Evolutionary conservation across 2,329 filamentous ascomycete species (phyloP), one percentile per base, ranked within the genome.

Genomic region (Monosporascus sp.): DNA sequence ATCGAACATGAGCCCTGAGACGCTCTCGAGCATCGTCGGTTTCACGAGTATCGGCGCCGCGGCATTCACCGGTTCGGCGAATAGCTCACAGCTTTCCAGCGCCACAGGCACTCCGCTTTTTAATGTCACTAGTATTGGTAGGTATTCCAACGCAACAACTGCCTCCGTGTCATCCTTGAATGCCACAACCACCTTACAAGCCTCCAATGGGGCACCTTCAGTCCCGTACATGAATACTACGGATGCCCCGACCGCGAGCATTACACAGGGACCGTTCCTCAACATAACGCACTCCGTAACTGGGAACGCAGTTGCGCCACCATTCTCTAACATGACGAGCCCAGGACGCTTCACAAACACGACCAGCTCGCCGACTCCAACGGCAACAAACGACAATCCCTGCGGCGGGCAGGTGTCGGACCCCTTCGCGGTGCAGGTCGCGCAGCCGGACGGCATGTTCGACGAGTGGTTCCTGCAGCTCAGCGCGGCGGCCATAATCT

Each of bases 401-500:
- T 68, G 67, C 59, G 60, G 67, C 60, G 60, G 61, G 22, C 54
- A 63, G 43, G 62, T 62, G 1, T 22, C 55, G 5, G 22, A 57
- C 2, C 61, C 65, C 2, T 70, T 70, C 54, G 37, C 54, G 8
- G 48, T 69, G 1, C 61, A 59, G 8, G 60, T 66, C 24, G 53
- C 60, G 1, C 66, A 68, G 51, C 64, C 65, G 0, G 60, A 58
- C 48, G 62, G 67, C 7, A 37, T 59, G 37, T 67, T 68, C 50
- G 58, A 70, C 57, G 58, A 57, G 4, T 69, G 67, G 67, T 69
- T 57, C 48, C 55, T 66, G 3, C 56, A 55, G 40, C 50, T 68
- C n/a, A 62, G 60, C 50, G 66, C 63, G 0, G 59, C 63, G 49
- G 59, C 54, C 6, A 49, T 65, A 24, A 56, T 70, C 17, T 68